Evolutionary conservation across 805 yeast genomes (phyloP).

Genomic region (Ogataea kodamae): DNA sequence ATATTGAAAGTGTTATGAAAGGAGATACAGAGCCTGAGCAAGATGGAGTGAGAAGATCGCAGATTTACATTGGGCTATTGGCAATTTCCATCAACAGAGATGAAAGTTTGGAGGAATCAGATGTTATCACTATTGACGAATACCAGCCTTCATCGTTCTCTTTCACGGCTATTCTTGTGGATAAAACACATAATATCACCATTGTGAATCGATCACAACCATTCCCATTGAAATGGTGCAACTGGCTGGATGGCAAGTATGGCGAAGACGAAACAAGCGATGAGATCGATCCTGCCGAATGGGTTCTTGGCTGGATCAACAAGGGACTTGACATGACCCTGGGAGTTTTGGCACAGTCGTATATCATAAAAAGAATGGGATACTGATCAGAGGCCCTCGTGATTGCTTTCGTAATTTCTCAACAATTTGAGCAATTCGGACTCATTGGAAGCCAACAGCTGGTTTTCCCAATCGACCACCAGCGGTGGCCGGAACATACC

Average conservation of each 20-base stretch:
- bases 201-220: slow-evolving; percentile 81
- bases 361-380: slow-evolving; percentile 89
- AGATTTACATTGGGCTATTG: slow-evolving; percentile 32
- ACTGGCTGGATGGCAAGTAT: slow-evolving; percentile 69
- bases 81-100: slow-evolving; percentile 29
- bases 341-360: slow-evolving; percentile 86
- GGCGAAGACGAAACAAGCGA: slow-evolving; percentile 21
- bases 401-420: slow-evolving; percentile 32
- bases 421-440: slow-evolving; percentile 42
- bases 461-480: slow-evolving; percentile 62
- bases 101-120: slow-evolving; percentile 23
- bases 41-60: slow-evolving; percentile 21
- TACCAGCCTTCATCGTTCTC: slow-evolving; percentile 56
- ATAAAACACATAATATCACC: slow-evolving; percentile 71
- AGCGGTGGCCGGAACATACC: slow-evolving; percentile 42
- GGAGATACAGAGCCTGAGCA: slow-evolving; percentile 5
- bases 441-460: slow-evolving; percentile 49
- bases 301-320: slow-evolving; percentile 78
- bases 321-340: slow-evolving; percentile 75
- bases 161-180: slow-evolving; percentile 73
- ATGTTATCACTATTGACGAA: slow-evolving; percentile 41
- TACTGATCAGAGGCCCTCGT: slow-evolving; percentile 31
- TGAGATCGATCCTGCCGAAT: slow-evolving; percentile 68
- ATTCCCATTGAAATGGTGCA: slow-evolving; percentile 85
- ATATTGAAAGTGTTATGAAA: slow-evolving; percentile 66